Percentiles rank a stretch among this genome's conserved stretches.
These are phyloP conservation scores for Magnolia officinalis DNA, from an alignment of 164 flowering plant species.

Conservation along the genomic window DNA sequence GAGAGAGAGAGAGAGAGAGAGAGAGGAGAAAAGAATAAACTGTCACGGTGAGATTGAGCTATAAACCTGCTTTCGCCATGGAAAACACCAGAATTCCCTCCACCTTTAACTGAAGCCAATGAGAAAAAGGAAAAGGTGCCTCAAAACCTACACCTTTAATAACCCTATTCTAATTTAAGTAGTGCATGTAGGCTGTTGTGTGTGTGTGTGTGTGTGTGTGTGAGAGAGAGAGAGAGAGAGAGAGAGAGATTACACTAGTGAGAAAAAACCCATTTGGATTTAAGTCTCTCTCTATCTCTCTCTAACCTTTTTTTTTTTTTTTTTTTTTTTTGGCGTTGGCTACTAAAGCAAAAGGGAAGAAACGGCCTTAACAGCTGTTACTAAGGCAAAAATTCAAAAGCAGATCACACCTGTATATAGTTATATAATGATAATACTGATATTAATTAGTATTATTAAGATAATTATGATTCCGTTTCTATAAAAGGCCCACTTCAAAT, in stretches of 20 bases:
- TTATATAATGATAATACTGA: background rate
- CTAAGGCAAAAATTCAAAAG: conserved; percentile 3
- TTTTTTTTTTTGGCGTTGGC: conserved; percentile 14
- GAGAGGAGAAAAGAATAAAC: conserved; percentile 34
- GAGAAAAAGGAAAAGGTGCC: conserved; percentile 54
- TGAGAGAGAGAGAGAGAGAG: conserved; percentile 2
- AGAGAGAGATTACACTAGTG: background rate
- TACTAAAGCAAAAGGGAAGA: conserved; percentile 34
- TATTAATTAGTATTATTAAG: background rate
- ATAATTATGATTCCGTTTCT: background rate
- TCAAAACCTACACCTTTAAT: conserved; percentile 28
- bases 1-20: conserved; percentile 10
- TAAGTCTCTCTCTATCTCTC: background rate
- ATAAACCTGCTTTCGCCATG: conserved; percentile 58
- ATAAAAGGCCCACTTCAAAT: conserved; percentile 5
- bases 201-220: background rate
- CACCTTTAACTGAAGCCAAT: conserved; percentile 74
- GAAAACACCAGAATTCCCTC: conserved; percentile 50
- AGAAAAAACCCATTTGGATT: too few species aligned
- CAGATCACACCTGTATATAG: background rate
- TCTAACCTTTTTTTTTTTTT: conserved; percentile 20
- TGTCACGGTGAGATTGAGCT: conserved; percentile 34
- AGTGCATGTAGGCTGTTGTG: conserved; percentile 12
- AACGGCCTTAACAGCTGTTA: conserved; percentile 36
- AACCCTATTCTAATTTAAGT: conserved; percentile 41